Evolutionary conservation across 768 basidiomycete genomes (phyloP).

Genomic region (Floccularia luteovirens): DNA sequence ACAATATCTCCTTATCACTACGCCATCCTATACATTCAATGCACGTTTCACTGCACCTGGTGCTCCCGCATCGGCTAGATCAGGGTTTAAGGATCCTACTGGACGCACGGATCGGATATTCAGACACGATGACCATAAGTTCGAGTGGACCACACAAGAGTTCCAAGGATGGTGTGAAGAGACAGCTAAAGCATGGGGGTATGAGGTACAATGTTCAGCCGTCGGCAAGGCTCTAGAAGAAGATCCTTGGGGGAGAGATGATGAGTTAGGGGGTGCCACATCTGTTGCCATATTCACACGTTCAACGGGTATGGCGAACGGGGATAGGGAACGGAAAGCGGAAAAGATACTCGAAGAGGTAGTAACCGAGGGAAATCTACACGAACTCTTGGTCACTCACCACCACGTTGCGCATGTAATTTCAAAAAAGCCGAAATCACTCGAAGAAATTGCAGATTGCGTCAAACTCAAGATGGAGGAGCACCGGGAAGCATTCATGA

Average conservation of each 20-base stretch:
- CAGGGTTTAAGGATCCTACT: constrained; percentile 69
- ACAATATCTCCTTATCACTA: constrained; percentile 67
- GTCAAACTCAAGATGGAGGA: constrained; percentile 49
- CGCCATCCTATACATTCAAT: constrained; percentile 83
- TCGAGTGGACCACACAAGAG: constrained; percentile 81
- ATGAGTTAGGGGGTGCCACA: constrained; percentile 54
- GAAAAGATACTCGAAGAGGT: constrained; percentile 20
- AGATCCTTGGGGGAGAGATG: constrained; percentile 72
- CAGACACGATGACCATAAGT: constrained; percentile 80
- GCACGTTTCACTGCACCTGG: constrained; percentile 59
- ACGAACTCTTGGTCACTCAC: constrained; percentile 41
- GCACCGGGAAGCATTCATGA: constrained; percentile 38
- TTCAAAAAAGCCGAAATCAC: constrained; percentile 32
- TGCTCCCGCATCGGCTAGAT: constrained; percentile 29
- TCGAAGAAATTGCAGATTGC: constrained; percentile 38
- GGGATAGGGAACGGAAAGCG: constrained; percentile 30
- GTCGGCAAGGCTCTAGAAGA: constrained; percentile 51
- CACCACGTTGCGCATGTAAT: constrained; percentile 42
- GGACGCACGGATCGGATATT: constrained; percentile 66
- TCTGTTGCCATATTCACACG: constrained; percentile 60
- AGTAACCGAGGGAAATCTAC: constrained; percentile 17
- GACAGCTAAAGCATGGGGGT: constrained; percentile 63
- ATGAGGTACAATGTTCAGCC: constrained; percentile 49
- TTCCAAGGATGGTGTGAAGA: constrained; percentile 56
- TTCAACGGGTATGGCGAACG: constrained; percentile 24